Conservation (phyloP, 1,139 yeast genomes). For the Pichia sp. region DNA sequence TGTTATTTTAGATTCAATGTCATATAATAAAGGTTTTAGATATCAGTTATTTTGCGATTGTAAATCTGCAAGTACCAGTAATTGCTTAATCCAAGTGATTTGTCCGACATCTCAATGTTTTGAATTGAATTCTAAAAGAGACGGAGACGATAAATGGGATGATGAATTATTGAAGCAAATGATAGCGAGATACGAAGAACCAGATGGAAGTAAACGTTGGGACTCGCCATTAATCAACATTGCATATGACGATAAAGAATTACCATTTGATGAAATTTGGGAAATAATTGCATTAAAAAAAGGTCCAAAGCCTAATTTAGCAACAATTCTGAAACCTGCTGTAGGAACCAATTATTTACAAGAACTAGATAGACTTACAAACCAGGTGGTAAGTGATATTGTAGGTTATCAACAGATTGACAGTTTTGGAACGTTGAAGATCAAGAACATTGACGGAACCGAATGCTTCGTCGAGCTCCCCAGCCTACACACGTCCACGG, state of each 20-base stretch:
- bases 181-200: slow-evolving; percentile 88
- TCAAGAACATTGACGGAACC: slow-evolving; percentile 28
- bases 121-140: slow-evolving; percentile 49
- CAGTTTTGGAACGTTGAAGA: slow-evolving; percentile 41
- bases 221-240: slow-evolving; percentile 80
- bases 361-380: slow-evolving; percentile 70
- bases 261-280: slow-evolving; percentile 72
- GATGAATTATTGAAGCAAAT: slow-evolving; percentile 60
- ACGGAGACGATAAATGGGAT: slow-evolving; percentile 50
- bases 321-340: slow-evolving; percentile 69
- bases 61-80: slow-evolving; percentile 73
- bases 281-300: slow-evolving; percentile 55
- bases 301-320: slow-evolving; percentile 70
- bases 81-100: slow-evolving; percentile 75
- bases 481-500: slow-evolving; percentile 52
- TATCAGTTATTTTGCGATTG: slow-evolving; percentile 94
- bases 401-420: slow-evolving; percentile 56
- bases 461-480: slow-evolving; percentile 55
- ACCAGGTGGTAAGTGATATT: slow-evolving; percentile 51
- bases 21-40: slow-evolving; percentile 91
- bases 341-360: slow-evolving; percentile 69
- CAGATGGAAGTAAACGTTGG: slow-evolving; percentile 82
- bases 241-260: slow-evolving; percentile 46
- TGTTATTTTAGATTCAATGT: slow-evolving; percentile 78
- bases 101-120: slow-evolving; percentile 57